Base-by-base conservation (phyloP, 2,329 filamentous ascomycete species). In the Beauveria sp. region DNA sequence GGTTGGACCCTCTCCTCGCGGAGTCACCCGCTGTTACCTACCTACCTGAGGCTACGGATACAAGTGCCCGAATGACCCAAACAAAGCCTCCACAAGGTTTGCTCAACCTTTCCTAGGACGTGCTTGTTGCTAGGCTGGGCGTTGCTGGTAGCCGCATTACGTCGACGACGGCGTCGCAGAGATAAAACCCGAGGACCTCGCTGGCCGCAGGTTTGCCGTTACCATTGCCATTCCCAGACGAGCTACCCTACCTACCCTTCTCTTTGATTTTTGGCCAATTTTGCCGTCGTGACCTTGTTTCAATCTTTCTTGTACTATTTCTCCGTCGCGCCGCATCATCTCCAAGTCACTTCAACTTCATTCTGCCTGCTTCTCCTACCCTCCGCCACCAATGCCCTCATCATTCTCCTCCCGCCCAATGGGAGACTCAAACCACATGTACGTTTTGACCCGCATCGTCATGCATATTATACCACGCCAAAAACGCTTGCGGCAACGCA, bases 371-470 rank as follows among this genome's bases (percentile, higher is more conserved):
- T 10, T 22, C 20, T n/a, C 14, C 8, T 18, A 2, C 30, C 2
- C 26, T 24, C 16, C 55, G 5, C 34, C 55, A 30, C 16, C 55
- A 47, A 34, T 46, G 5, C 26, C 48, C 57, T 54, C 55, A 4
- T 16, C 53, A 30, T 20, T 28, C n/a, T 54, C 51, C 9, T 34
- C 34, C 26, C 56, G n/a, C 24, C 37, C 44, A 26, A 54, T 46
- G 57, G 48, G 37, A 43, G 57, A 59, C 40, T 37, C 57, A 41
- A 59, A 54, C n/a, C 57, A 59, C 57, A 59, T 59, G 57, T 59
- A 54, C n/a, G 57, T 59, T 37, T 40, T 53, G 48, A 44, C 14
- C 50, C 24, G 48, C 46, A 59, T 34, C 55, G 8, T 20, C 28
- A 24, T 24, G 24, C 24, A 22, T 28, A 51, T 28, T n/a, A n/a